Conservation (phyloP, 371 early-diverging fungal species). For the Mortierella sp. region DNA sequence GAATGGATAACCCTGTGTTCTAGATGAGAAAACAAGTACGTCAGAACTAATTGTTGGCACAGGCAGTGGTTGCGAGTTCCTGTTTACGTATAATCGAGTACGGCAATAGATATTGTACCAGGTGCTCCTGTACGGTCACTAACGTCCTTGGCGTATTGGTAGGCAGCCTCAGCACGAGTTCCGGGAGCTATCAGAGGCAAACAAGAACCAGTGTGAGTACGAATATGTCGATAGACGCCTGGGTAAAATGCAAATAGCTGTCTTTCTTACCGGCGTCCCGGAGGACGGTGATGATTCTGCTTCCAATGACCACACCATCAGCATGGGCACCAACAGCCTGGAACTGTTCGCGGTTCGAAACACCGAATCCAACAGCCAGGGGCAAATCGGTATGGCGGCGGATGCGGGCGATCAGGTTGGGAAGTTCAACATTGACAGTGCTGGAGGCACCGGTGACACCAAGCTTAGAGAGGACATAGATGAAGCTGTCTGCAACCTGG, state of each 20-base stretch:
- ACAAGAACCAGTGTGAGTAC: not conserved
- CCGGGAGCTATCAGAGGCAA: conserved; percentile 36
- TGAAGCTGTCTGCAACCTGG: conserved; percentile 88
- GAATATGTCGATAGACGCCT: not conserved
- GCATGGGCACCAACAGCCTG: conserved; percentile 83
- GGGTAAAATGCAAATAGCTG: conserved; percentile 2
- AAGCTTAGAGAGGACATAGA: conserved; percentile 93
- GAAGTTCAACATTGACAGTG: conserved; percentile 77
- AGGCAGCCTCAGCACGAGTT: conserved; percentile 62
- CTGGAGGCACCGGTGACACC: conserved; percentile 91
- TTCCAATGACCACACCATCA: conserved; percentile 96
- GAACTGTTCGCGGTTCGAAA: conserved; percentile 91
- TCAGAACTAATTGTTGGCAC: not conserved
- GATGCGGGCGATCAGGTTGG: conserved; percentile 79
- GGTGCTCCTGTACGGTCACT: conserved; percentile 64
- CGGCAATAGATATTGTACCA: too few relatives aligned
- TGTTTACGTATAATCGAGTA: too few relatives aligned
- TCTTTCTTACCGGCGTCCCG: conserved; percentile 64
- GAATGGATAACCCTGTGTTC: conserved; percentile 30
- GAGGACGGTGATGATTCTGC: conserved; percentile 85
- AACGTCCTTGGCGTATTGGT: conserved; percentile 72
- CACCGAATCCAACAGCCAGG: conserved; percentile 98
- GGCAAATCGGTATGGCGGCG: conserved; percentile 81
- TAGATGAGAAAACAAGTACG: conserved; percentile 5
- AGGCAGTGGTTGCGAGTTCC: not conserved